phyloP scores from a whole-genome alignment of 495 filamentous ascomycete species.

The Margaritispora aquatica region DNA sequence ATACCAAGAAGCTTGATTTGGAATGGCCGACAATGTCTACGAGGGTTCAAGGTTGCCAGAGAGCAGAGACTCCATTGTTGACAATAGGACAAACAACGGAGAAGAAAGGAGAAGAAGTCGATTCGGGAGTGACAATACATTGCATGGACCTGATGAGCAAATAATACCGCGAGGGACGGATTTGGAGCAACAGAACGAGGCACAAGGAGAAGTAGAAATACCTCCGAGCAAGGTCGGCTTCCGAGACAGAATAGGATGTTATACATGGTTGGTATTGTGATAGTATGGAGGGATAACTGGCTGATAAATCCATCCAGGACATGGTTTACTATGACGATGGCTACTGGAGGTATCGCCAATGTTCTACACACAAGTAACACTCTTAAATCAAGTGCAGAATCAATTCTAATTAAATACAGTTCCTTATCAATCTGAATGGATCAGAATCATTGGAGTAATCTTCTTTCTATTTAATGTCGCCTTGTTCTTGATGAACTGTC shows the following conservation, averaged over 20 bases:
- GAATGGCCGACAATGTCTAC: constrained; percentile 19
- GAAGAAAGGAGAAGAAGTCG: constrained; percentile 11
- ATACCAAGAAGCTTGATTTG: constrained; percentile 16
- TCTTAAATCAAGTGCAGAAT: constrained; percentile 30
- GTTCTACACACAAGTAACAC: constrained; percentile 60
- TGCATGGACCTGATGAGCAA: background rate
- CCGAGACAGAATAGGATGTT: background rate
- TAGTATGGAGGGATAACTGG: constrained; percentile 28
- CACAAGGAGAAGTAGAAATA: constrained; percentile 19
- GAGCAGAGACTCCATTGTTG: background rate
- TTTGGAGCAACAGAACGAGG: background rate
- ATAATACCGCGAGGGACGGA: background rate
- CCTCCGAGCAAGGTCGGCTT: background rate
- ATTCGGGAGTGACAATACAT: background rate
- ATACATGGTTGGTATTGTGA: constrained; percentile 35
- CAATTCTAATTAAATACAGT: constrained; percentile 25
- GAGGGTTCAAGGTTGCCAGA: constrained; percentile 10
- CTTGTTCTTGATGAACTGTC: constrained; percentile 64
- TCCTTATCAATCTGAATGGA: constrained; percentile 61
- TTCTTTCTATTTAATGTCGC: constrained; percentile 73
- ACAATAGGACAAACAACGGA: background rate
- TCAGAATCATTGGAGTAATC: constrained; percentile 64
- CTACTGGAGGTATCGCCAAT: constrained; percentile 79
- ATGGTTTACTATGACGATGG: constrained; percentile 73
- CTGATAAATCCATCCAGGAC: constrained; percentile 48